phyloP scores from a whole-genome alignment of 805 yeast genomes.

The Saturnispora kantuleensis region DNA sequence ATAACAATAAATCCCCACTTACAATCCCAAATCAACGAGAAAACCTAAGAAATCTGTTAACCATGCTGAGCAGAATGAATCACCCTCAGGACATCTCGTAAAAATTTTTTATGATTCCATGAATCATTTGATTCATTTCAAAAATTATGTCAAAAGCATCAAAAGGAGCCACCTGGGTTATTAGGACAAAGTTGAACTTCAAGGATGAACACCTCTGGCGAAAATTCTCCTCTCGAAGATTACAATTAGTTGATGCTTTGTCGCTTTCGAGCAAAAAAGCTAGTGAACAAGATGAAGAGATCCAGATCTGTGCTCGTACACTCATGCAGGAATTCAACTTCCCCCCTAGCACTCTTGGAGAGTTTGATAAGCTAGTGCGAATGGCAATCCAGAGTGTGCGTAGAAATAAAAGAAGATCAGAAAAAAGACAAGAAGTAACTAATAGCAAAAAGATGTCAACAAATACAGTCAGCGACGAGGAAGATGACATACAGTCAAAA shows the following conservation, averaged over 20 bases:
- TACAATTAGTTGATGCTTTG: conserved; percentile 77
- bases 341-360: conserved; percentile 45
- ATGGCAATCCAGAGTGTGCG: conserved; percentile 93
- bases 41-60: too few species aligned
- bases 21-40: too few species aligned
- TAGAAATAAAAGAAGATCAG: conserved; percentile 68
- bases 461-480: conserved; percentile 10
- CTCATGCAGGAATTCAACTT: conserved; percentile 72
- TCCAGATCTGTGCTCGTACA: conserved; percentile 66
- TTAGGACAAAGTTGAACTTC: conserved; percentile 59
- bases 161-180: conserved; percentile 30
- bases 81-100: too few species aligned
- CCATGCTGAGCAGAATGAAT: too few species aligned
- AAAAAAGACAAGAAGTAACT: conserved; percentile 28
- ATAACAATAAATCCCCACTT: too few species aligned
- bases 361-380: conserved; percentile 81
- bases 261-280: conserved; percentile 60
- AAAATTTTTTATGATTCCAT: too few species aligned
- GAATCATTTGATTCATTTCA: too few species aligned
- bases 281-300: conserved; percentile 82
- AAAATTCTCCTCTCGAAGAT: conserved; percentile 77
- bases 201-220: conserved; percentile 82
- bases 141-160: conserved; percentile 11
- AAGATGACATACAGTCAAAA: conserved; percentile 2
- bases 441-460: neutral